Evolutionary conservation across 805 yeast genomes (phyloP), one percentile per base, ranked within the genome.

Genomic region (Barnettozyma wickerhamii): DNA sequence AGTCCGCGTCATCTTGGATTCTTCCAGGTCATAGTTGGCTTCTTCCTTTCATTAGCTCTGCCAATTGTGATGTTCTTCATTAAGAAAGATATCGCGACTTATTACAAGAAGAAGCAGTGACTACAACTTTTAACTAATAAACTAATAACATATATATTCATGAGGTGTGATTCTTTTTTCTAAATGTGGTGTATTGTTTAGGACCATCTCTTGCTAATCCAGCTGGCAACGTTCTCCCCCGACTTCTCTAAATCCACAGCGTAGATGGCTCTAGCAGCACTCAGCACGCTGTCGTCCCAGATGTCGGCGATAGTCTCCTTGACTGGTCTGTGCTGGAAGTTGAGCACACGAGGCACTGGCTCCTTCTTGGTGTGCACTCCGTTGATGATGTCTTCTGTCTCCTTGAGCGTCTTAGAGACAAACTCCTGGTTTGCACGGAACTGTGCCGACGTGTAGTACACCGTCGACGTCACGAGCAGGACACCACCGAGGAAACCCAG

Each of bases 241-340:
- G 35, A 51, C 42, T 64, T 62, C 59, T 73, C 65, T 72, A 77
- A 63, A 56, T 71, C 69, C 46, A 76, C 66, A 35, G 71, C 53
- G 53, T 82, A 83, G 12, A 83, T 50, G 75, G 84, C 81, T 49
- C 78, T 77, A 18, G 80, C 85, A 43, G 74, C 72, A 33, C 65
- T 68, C 42, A 82, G 70, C 40, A 85, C 72, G 56, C 84, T 90
- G 33, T 75, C 79, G 55, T 85, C 81, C 95, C 95, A 85, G 31
- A 84, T 69, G 53, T 85, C 95, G 49, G 80, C 83, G 45, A 75
- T 66, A 0, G 89, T 81, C 59, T 86, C 89, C 9, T 53, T 53
- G 23, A 84, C 70, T 21, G 71, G 64, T 42, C 66, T 60, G 43
- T 77, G 77, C 17, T 66, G 55, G 34, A 66, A 56, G 23, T 72